A percentile compares a stretch with the other conserved stretches of the same genome.
These are phyloP conservation scores for Poteriospumella lacustris DNA, from an alignment of 108 stramenopile genomes.

Conservation along the genomic window DNA sequence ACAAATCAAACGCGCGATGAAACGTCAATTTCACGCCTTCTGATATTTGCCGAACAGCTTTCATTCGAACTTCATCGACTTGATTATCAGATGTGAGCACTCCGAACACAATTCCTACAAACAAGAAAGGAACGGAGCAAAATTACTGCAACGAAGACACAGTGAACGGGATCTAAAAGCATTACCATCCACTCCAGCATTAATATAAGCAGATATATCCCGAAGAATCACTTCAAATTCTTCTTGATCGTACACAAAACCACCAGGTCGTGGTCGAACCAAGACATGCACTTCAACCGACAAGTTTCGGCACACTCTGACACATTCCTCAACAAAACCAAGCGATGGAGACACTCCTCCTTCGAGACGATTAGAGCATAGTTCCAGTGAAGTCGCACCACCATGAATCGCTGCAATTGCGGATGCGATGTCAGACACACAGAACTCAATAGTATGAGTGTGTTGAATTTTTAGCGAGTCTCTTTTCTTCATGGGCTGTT, in stretches of 20 bases:
- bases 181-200: neutral
- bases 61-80: neutral
- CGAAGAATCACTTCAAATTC: constrained; percentile 4
- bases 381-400: neutral
- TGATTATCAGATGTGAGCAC: neutral
- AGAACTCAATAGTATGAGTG: too few species aligned
- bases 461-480: too few species aligned
- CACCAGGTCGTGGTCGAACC: neutral
- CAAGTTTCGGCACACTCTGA: neutral
- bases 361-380: neutral
- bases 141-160: neutral
- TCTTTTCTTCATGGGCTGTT: too few species aligned
- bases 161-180: neutral
- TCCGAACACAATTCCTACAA: neutral
- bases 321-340: constrained; percentile 7
- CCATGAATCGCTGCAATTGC: neutral
- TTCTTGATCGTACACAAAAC: neutral
- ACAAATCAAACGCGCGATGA: constrained; percentile 19
- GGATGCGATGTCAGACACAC: neutral
- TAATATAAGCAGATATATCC: neutral
- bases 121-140: neutral
- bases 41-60: neutral
- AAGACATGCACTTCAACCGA: neutral
- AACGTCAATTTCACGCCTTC: neutral
- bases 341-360: neutral